Evolutionary conservation across 192 early-diverging fungal genomes (phyloP), one percentile per base, ranked within the genome.

Genomic region (Gamsiella multidivaricata): DNA sequence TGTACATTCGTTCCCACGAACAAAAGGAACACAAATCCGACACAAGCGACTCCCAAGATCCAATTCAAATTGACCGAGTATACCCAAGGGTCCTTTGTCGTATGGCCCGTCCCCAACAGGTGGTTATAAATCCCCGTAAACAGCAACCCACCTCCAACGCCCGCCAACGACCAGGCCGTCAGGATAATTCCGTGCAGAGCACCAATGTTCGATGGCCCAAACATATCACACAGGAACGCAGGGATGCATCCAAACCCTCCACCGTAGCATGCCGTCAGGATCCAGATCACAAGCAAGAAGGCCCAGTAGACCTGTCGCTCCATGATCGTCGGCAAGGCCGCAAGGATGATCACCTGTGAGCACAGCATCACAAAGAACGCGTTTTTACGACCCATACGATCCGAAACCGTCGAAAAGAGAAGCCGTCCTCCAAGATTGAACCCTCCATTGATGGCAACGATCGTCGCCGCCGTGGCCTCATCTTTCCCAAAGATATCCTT

Each of bases 201-300:
- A 0, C 89, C 86, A 71, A 91, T 88, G 80, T 94, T 94, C 26
- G 88, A 82, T n/a, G 88, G 85, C n/a, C 90, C 90, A 76, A 94
- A 94, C 87, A 91, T 89, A 63, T 94, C 92, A 14, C 90, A 86
- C 32, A 94, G 69, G 69, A 90, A 91, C 9, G 91, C 90, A 1
- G 91, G 90, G 61, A 94, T 91, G 64, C 90, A 85, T 26, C 91
- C 90, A 37, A 94, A 92, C 10, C 92, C 92, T 22, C 88, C 90
- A 23, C 92, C 92, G 58, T 92, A 94, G 80, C 87, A 91, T 8
- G 88, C 64, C 0, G 90, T 89, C 31, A 91, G 85, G 45, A 87
- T 37, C 86, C 89, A 91, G 57, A 89, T 84, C 10, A 85, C 75
- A 23, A 87, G 57, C 22, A 92, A 79, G 80, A 88, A 90, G 9